These are phyloP conservation scores for Eimeria falciformis DNA, from an alignment of 169 alveolate species.

Conservation along the genomic window DNA sequence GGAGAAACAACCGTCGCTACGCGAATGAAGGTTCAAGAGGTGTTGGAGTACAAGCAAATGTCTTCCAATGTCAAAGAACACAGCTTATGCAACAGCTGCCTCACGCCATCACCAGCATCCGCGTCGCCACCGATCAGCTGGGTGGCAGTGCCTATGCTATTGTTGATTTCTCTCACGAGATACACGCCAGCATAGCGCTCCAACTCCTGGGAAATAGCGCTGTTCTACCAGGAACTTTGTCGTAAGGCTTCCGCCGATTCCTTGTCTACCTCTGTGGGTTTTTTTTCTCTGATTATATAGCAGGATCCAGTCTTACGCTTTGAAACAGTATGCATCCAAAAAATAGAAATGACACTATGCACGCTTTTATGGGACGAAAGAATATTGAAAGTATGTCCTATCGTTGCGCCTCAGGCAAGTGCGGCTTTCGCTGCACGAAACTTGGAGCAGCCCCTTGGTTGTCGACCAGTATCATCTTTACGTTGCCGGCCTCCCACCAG, in stretches of 20 bases:
- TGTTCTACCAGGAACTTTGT: constrained; percentile 10
- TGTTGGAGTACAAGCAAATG: background rate
- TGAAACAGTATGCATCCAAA: too few relatives aligned
- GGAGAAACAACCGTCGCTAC: background rate
- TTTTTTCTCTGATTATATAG: too few relatives aligned
- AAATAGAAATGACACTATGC: too few relatives aligned
- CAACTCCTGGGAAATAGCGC: constrained; percentile 30
- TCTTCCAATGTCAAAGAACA: background rate
- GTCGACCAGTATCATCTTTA: constrained; percentile 51
- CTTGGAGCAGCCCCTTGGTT: constrained; percentile 49
- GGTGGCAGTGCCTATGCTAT: constrained; percentile 56
- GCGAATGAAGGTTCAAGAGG: background rate
- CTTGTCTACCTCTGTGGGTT: background rate
- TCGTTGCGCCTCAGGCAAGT: constrained; percentile 41
- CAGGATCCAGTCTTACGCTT: too few relatives aligned
- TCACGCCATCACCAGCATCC: constrained; percentile 45
- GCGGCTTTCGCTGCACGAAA: constrained; percentile 52
- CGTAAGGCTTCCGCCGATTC: constrained; percentile 7
- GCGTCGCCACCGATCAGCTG: constrained; percentile 22
- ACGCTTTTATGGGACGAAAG: background rate
- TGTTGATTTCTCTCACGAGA: constrained; percentile 62
- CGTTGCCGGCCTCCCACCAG: constrained; percentile 51
- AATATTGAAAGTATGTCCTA: too few relatives aligned
- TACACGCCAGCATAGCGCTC: constrained; percentile 23
- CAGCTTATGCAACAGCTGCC: constrained; percentile 52